phyloP scores from a whole-genome alignment of 257 asterid species.

The Apocynum venetum region DNA sequence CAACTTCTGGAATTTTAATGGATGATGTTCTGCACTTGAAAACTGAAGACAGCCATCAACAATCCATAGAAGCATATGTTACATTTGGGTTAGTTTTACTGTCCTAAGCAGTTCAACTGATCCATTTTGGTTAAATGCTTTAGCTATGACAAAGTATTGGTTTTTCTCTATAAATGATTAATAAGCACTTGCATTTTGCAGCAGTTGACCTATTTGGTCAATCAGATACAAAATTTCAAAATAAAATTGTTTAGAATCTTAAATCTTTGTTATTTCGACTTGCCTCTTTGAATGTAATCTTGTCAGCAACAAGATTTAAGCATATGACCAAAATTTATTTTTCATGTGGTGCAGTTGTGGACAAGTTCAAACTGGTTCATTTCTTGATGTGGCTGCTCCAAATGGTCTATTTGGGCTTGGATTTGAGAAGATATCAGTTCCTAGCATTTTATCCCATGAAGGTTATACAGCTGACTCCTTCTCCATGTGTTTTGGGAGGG shows the following conservation, averaged over 20 bases:
- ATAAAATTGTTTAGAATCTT: not conserved
- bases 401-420: constrained; percentile 88
- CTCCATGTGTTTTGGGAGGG: constrained; percentile 88
- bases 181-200: not conserved
- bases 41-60: constrained; percentile 39
- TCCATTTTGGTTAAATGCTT: not conserved
- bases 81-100: constrained; percentile 70
- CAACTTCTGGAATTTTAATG: constrained; percentile 81
- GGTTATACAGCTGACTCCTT: constrained; percentile 65
- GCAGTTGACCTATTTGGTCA: not conserved
- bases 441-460: constrained; percentile 60
- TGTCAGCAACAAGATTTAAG: constrained; percentile 9
- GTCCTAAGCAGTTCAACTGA: not conserved
- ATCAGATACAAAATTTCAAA: not conserved
- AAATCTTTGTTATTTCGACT: not conserved
- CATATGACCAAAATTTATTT: not conserved
- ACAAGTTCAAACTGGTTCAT: constrained; percentile 77
- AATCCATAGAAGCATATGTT: constrained; percentile 47
- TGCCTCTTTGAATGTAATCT: not conserved
- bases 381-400: constrained; percentile 74
- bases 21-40: constrained; percentile 72
- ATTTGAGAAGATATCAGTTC: constrained; percentile 76
- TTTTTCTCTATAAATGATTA: not conserved
- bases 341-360: constrained; percentile 58
- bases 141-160: too few relatives aligned